phyloP scores from a whole-genome alignment of 371 early-diverging fungal species.

The Actinomucor elegans region DNA sequence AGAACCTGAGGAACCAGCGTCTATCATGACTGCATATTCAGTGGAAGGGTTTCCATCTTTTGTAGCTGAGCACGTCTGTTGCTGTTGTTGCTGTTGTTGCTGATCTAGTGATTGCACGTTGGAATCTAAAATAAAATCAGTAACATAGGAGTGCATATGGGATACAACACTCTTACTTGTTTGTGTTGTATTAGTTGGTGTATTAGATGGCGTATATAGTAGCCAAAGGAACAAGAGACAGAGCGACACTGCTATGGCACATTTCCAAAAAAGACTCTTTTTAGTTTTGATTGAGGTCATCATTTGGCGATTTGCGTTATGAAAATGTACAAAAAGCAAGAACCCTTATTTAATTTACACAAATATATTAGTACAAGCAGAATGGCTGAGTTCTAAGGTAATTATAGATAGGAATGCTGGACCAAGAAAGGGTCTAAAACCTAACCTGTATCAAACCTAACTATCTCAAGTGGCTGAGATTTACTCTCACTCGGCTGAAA shows the following conservation, averaged over 20 bases:
- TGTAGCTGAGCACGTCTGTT: constrained; percentile 53
- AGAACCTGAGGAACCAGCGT: constrained; percentile 96
- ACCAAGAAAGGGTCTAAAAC: too few species aligned
- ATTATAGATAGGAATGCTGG: too few species aligned
- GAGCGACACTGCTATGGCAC: constrained; percentile 2
- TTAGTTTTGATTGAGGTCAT: constrained; percentile 20
- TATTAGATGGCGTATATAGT: constrained; percentile 5
- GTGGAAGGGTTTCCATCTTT: constrained; percentile 53
- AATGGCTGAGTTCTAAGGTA: too few species aligned
- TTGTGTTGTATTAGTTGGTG: too few species aligned
- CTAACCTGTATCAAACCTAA: too few species aligned
- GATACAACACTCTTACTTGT: too few species aligned
- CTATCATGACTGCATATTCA: constrained; percentile 77
- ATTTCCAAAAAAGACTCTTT: constrained; percentile 19
- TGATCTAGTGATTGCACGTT: constrained; percentile 11
- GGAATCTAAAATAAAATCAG: neutral
- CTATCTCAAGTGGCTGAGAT: too few species aligned
- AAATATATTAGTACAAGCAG: too few species aligned
- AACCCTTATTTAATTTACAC: too few species aligned
- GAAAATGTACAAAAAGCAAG: too few species aligned
- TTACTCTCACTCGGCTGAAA: too few species aligned
- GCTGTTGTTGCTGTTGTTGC: neutral
- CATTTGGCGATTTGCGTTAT: neutral
- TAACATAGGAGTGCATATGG: too few species aligned
- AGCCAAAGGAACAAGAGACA: constrained; percentile 12